A percentile compares a stretch with the other conserved stretches of the same genome.
These are phyloP conservation scores for Backusella circina DNA, from an alignment of 192 early-diverging fungal genomes.

Conservation along the genomic window DNA sequence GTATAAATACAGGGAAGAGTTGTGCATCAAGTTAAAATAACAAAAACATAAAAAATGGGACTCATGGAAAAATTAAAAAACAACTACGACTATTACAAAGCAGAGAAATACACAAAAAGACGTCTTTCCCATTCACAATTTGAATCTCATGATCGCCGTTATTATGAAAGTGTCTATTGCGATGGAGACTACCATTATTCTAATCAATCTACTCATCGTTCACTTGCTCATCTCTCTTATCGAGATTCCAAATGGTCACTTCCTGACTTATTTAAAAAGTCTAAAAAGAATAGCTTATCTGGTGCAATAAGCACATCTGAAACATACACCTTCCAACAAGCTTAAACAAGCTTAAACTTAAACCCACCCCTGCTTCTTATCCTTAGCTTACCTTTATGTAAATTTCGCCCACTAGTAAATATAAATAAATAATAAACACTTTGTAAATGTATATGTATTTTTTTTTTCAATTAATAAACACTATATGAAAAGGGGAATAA, in stretches of 20 bases:
- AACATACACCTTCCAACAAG: neutral
- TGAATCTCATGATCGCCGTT: conserved; percentile 13
- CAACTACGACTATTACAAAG: conserved; percentile 9
- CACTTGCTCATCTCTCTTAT: neutral
- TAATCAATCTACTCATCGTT: neutral
- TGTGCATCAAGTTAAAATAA: neutral
- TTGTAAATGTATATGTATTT: neutral
- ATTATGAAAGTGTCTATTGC: conserved; percentile 14
- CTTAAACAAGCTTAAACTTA: neutral
- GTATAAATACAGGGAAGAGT: neutral
- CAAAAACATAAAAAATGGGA: conserved; percentile 30
- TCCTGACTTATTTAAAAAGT: neutral
- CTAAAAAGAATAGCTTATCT: neutral
- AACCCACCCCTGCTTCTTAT: neutral
- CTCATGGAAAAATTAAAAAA: conserved; percentile 9
- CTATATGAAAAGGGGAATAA: neutral
- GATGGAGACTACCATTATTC: conserved; percentile 22
- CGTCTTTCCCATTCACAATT: conserved; percentile 20
- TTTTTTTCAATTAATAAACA: neutral
- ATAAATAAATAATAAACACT: neutral
- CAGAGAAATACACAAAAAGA: conserved; percentile 29
- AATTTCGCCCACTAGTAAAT: neutral
- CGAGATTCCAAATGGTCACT: neutral
- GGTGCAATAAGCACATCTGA: neutral
- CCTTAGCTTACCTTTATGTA: neutral